A percentile compares a stretch with the other conserved stretches of the same genome.
phyloP scores from a whole-genome alignment of 1,284 basidiomycete species.

The Ustilago bromivora region DNA sequence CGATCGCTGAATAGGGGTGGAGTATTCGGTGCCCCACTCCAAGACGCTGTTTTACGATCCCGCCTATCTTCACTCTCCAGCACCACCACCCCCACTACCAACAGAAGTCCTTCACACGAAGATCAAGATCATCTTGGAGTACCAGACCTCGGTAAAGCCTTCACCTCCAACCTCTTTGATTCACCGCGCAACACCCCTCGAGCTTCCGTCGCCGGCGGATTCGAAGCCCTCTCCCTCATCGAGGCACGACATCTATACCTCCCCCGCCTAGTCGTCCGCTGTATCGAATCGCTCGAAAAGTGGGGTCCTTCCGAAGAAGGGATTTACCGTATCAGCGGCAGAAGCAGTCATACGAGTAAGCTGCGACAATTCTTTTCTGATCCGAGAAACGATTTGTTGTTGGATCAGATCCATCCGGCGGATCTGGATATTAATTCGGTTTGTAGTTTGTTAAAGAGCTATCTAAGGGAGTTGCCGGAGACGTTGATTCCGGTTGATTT shows the following conservation, averaged over 20 bases:
- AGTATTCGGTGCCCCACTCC: slow-evolving; percentile 60
- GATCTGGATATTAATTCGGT: slow-evolving; percentile 68
- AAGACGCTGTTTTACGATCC: slow-evolving; percentile 55
- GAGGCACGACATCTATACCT: slow-evolving; percentile 54
- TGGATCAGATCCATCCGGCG: slow-evolving; percentile 60
- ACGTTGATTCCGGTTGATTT: slow-evolving; percentile 42
- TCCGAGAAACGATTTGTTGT: slow-evolving; percentile 48
- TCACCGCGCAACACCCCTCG: slow-evolving; percentile 30
- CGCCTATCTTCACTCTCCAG: slow-evolving; percentile 30
- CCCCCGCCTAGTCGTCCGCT: slow-evolving; percentile 62
- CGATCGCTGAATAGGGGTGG: neutral
- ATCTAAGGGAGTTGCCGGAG: slow-evolving; percentile 64
- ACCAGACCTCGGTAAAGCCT: slow-evolving; percentile 47
- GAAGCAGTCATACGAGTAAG: slow-evolving; percentile 62
- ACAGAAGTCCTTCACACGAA: neutral
- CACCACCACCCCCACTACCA: neutral
- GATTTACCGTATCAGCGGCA: slow-evolving; percentile 65
- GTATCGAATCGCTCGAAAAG: slow-evolving; percentile 63
- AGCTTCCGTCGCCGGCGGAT: slow-evolving; percentile 16
- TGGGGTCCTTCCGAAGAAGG: slow-evolving; percentile 66
- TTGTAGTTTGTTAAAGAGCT: slow-evolving; percentile 66
- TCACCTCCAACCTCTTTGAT: slow-evolving; percentile 33
- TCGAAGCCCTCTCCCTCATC: slow-evolving; percentile 29
- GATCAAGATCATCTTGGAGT: slow-evolving; percentile 32
- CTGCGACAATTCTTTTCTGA: slow-evolving; percentile 55